phyloP scores from a whole-genome alignment of 768 basidiomycete species.

The Sarcodon sp. region DNA sequence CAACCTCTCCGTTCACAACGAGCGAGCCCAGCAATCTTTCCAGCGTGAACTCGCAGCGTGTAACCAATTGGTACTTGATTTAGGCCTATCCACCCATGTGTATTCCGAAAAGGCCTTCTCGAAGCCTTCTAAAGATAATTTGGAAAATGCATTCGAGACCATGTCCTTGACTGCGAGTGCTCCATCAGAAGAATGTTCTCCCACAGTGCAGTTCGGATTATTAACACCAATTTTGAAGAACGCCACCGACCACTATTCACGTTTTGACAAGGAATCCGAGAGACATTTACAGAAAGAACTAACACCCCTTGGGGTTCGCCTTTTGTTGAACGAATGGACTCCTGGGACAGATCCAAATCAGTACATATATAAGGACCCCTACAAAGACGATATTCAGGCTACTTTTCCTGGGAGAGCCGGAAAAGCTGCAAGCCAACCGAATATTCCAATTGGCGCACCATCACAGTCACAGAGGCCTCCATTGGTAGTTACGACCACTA shows the following conservation, averaged over 20 bases:
- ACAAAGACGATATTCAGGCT: constrained; percentile 16
- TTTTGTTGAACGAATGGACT: constrained; percentile 61
- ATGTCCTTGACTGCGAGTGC: constrained; percentile 39
- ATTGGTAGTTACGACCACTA: background rate
- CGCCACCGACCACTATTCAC: constrained; percentile 12
- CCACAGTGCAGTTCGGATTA: constrained; percentile 50
- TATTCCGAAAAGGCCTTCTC: constrained; percentile 34
- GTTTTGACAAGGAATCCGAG: background rate
- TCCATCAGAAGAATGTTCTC: constrained; percentile 37
- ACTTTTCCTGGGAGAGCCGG: background rate
- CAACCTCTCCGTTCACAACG: constrained; percentile 25
- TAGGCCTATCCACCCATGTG: constrained; percentile 43
- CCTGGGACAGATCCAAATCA: constrained; percentile 35
- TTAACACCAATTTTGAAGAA: constrained; percentile 33
- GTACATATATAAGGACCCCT: constrained; percentile 44
- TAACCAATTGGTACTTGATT: constrained; percentile 51
- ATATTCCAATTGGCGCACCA: background rate
- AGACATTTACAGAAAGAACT: constrained; percentile 10
- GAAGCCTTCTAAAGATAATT: constrained; percentile 9
- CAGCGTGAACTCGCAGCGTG: constrained; percentile 40
- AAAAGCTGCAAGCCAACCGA: background rate
- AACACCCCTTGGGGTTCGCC: constrained; percentile 40
- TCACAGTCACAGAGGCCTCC: background rate
- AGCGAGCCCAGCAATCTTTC: constrained; percentile 25
- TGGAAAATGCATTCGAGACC: constrained; percentile 30